Conservation (phyloP, 2,329 filamentous ascomycete species). For the Phoma herbarum region DNA sequence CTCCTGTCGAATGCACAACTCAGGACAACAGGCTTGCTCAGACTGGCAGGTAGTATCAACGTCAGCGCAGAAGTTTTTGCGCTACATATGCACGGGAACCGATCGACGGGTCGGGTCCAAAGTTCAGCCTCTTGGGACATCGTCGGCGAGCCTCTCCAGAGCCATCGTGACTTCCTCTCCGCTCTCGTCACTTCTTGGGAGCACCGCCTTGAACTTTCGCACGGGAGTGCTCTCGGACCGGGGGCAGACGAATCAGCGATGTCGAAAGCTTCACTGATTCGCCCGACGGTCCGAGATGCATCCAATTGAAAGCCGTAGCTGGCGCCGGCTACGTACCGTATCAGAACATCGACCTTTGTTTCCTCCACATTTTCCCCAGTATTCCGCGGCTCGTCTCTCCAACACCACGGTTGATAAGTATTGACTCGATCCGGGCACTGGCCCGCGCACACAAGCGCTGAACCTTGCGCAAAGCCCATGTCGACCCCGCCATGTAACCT, state of each 20-base stretch:
- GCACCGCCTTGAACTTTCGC: background rate
- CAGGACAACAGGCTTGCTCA: no score
- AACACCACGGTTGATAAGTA: background rate
- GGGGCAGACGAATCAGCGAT: constrained; percentile 17
- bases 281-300: constrained; percentile 26
- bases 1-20: no score
- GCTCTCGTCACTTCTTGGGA: constrained; percentile 7
- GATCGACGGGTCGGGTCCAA: background rate
- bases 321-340: constrained; percentile 17
- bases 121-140: background rate
- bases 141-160: background rate
- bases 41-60: background rate
- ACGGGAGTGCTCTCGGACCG: constrained; percentile 24
- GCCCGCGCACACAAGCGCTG: constrained; percentile 21
- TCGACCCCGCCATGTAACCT: constrained; percentile 26
- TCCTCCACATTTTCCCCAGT: constrained; percentile 23
- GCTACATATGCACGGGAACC: background rate
- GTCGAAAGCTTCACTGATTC: background rate
- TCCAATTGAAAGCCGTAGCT: constrained; percentile 18
- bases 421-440: constrained; percentile 21
- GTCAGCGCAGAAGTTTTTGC: background rate
- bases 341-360: constrained; percentile 7
- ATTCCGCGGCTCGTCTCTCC: constrained; percentile 9
- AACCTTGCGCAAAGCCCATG: constrained; percentile 10
- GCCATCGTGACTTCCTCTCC: constrained; percentile 4